A percentile compares a stretch with the other conserved stretches of the same genome.
These are phyloP conservation scores for Strobilomyces echinocephalus DNA, from an alignment of 768 basidiomycete genomes.

Conservation along the genomic window DNA sequence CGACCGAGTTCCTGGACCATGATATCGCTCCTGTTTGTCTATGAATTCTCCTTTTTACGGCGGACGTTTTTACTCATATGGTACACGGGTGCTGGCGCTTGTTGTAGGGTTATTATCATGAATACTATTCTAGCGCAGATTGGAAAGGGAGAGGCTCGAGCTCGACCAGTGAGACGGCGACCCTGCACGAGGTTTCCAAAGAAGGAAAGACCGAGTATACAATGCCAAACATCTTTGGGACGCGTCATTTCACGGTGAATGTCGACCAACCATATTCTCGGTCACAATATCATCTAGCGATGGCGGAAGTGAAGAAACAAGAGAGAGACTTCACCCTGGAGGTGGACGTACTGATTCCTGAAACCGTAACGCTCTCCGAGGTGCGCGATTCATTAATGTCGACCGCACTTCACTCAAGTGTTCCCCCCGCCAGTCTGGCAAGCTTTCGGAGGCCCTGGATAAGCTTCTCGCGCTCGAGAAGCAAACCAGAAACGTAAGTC, in stretches of 20 bases:
- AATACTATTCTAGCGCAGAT: conserved; percentile 34
- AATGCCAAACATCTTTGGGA: conserved; percentile 50
- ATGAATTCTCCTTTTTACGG: conserved; percentile 39
- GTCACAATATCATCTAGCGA: conserved; percentile 42
- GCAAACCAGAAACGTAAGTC: conserved; percentile 86
- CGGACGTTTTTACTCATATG: conserved; percentile 40
- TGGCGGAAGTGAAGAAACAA: conserved; percentile 80
- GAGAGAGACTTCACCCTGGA: conserved; percentile 85
- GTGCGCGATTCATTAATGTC: conserved; percentile 37
- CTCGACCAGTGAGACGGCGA: conserved; percentile 26
- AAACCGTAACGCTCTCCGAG: conserved; percentile 64
- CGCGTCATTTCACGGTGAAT: conserved; percentile 48
- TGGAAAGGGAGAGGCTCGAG: conserved; percentile 24
- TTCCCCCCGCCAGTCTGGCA: conserved; percentile 56
- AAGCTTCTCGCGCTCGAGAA: conserved; percentile 88
- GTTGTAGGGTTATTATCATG: conserved; percentile 40
- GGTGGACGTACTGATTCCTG: conserved; percentile 69
- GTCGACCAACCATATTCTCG: conserved; percentile 37
- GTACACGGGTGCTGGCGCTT: conserved; percentile 43
- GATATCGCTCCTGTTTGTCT: conserved; percentile 45
- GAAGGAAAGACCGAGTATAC: conserved; percentile 26
- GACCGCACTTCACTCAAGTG: conserved; percentile 5
- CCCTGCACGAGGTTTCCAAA: conserved; percentile 22
- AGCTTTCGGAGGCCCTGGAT: conserved; percentile 82
- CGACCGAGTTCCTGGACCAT: conserved; percentile 27